phyloP scores from a whole-genome alignment of 257 asterid species.

The Scutellaria baicalensis region DNA sequence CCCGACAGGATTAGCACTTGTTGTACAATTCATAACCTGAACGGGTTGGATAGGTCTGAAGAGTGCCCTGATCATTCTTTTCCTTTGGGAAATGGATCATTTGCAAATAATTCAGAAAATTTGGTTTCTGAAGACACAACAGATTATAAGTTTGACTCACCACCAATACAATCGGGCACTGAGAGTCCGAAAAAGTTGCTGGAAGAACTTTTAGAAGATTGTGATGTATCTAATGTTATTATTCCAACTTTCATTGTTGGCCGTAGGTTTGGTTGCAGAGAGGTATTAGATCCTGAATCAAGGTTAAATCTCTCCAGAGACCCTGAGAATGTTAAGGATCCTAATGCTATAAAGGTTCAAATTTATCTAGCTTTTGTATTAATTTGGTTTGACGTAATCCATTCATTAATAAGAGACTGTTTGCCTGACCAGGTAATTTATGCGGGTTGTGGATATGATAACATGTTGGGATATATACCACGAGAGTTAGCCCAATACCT shows the following conservation, averaged over 20 bases:
- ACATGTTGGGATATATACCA: slow-evolving; percentile 74
- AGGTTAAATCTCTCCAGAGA: slow-evolving; percentile 67
- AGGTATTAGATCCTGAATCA: slow-evolving; percentile 38
- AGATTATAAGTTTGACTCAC: slow-evolving; percentile 14
- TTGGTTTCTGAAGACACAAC: slow-evolving; percentile 15
- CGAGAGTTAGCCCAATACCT: slow-evolving; percentile 69
- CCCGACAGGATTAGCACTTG: background rate
- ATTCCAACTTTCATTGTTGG: slow-evolving; percentile 78
- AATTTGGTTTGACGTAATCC: background rate
- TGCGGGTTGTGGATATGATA: slow-evolving; percentile 41
- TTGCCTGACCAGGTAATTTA: slow-evolving; percentile 52
- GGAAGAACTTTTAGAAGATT: slow-evolving; percentile 24
- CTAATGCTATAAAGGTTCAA: slow-evolving; percentile 78
- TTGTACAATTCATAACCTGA: slow-evolving; percentile 8
- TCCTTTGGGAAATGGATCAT: slow-evolving; percentile 1
- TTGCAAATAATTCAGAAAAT: slow-evolving; percentile 18
- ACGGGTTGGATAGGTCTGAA: slow-evolving; percentile 21
- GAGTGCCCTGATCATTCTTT: slow-evolving; percentile 15
- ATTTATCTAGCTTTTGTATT: slow-evolving; percentile 4
- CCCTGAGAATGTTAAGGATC: slow-evolving; percentile 65
- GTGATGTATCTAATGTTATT: slow-evolving; percentile 30
- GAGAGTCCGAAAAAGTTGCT: slow-evolving; percentile 20
- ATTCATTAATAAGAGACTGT: background rate
- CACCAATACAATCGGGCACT: slow-evolving; percentile 17
- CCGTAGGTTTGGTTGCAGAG: slow-evolving; percentile 55